These are phyloP conservation scores for Phaeosphaeria sp. DNA, from an alignment of 2,329 filamentous ascomycete genomes.

Conservation along the genomic window DNA sequence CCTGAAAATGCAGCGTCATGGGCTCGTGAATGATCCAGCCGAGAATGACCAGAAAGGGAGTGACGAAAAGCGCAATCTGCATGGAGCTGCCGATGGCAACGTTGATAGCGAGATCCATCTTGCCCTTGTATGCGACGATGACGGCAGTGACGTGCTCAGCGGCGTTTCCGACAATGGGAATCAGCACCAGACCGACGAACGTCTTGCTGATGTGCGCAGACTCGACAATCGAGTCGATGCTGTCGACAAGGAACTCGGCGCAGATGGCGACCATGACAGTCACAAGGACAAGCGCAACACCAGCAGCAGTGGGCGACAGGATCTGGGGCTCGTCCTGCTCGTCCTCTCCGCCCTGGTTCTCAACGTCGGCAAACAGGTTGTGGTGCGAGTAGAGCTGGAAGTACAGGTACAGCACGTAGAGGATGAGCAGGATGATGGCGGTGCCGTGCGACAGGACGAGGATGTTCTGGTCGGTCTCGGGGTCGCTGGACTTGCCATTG, in stretches of 20 bases:
- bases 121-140: conserved; percentile 63
- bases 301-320: conserved; percentile 54
- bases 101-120: conserved; percentile 64
- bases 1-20: conserved; percentile 79
- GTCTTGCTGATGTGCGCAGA: conserved; percentile 61
- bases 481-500: conserved; percentile 45
- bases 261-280: conserved; percentile 59
- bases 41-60: conserved; percentile 63
- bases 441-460: conserved; percentile 61
- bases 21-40: conserved; percentile 62
- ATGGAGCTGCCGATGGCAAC: conserved; percentile 62
- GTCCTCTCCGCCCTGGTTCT: conserved; percentile 39
- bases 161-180: conserved; percentile 66
- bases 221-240: conserved; percentile 62
- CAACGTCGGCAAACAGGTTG: conserved; percentile 54
- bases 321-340: conserved; percentile 49
- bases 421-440: conserved; percentile 60
- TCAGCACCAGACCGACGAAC: conserved; percentile 63
- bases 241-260: conserved; percentile 62
- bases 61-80: conserved; percentile 66
- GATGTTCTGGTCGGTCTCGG: conserved; percentile 54
- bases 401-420: conserved; percentile 62
- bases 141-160: conserved; percentile 62
- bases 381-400: conserved; percentile 62
- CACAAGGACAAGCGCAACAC: conserved; percentile 55